phyloP scores from a whole-genome alignment of 768 basidiomycete genomes.

The Boletus speciosus region DNA sequence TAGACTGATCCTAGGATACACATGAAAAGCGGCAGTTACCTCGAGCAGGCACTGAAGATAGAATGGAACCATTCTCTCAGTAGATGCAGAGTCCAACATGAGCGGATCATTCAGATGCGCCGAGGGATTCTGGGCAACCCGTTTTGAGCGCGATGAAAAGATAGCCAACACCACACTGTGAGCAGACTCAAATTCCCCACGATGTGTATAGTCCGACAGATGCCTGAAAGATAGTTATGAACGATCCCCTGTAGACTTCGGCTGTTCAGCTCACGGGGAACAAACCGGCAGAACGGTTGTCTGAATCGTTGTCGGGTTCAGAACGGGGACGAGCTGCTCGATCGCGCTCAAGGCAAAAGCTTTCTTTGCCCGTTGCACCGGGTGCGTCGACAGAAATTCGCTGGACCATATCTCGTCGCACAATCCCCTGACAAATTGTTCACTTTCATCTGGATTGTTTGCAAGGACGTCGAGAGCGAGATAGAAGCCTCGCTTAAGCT shows the following conservation, averaged over 20 bases:
- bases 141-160: constrained; percentile 58
- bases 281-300: constrained; percentile 57
- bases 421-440: constrained; percentile 38
- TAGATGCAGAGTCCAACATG: constrained; percentile 36
- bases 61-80: constrained; percentile 63
- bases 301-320: constrained; percentile 52
- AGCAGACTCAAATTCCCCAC: constrained; percentile 82
- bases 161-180: constrained; percentile 81
- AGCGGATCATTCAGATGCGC: constrained; percentile 7
- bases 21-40: constrained; percentile 38
- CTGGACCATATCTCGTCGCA: constrained; percentile 29
- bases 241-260: neutral
- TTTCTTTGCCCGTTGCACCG: constrained; percentile 34
- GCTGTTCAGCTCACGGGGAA: constrained; percentile 51
- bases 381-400: constrained; percentile 23
- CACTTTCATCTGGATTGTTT: constrained; percentile 34
- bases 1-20: neutral
- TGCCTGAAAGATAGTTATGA: constrained; percentile 40
- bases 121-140: constrained; percentile 12
- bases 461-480: constrained; percentile 72
- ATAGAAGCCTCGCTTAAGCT: constrained; percentile 74
- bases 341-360: constrained; percentile 71
- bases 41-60: constrained; percentile 70
- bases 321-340: constrained; percentile 70
- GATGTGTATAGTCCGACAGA: constrained; percentile 52